These are phyloP conservation scores for Populus hybrid DNA, from an alignment of 441 rosid genomes.

Conservation along the genomic window DNA sequence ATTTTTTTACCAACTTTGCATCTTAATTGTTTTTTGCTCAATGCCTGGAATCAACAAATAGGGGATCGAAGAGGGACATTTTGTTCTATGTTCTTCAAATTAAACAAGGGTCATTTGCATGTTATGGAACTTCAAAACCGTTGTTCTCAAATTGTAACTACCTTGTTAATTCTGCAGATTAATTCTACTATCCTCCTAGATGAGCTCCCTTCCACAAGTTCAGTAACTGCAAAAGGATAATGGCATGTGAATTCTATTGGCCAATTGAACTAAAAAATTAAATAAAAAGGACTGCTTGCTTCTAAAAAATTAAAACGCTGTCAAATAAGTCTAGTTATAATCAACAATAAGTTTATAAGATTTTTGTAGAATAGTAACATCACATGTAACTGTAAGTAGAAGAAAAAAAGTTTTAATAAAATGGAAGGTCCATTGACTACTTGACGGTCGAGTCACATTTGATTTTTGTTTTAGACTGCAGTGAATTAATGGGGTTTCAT, in stretches of 20 bases:
- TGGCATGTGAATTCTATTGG: not conserved
- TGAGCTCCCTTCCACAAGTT: slow-evolving; percentile 53
- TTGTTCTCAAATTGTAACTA: slow-evolving; percentile 24
- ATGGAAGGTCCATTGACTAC: too few relatives aligned
- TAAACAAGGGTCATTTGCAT: slow-evolving; percentile 39
- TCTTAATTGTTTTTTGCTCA: too few relatives aligned
- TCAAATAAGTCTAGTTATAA: not conserved
- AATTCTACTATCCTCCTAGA: slow-evolving; percentile 61
- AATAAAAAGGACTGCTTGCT: not conserved
- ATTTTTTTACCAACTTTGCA: too few relatives aligned
- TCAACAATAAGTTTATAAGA: too few relatives aligned
- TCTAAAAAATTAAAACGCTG: not conserved
- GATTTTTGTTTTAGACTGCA: too few relatives aligned
- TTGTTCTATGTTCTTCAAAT: slow-evolving; percentile 57
- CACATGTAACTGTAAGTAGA: too few relatives aligned
- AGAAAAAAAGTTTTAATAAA: too few relatives aligned
- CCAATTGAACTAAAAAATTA: not conserved
- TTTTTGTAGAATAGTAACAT: too few relatives aligned
- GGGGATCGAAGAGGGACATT: too few relatives aligned
- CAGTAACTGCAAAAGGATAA: slow-evolving; percentile 40
- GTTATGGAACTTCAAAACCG: slow-evolving; percentile 50
- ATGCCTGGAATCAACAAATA: too few relatives aligned
- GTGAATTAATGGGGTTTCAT: too few relatives aligned
- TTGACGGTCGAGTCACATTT: too few relatives aligned
- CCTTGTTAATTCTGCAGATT: slow-evolving; percentile 40